These are phyloP conservation scores for Spizellomyces sp. DNA, from an alignment of 192 early-diverging fungal species.

Conservation along the genomic window DNA sequence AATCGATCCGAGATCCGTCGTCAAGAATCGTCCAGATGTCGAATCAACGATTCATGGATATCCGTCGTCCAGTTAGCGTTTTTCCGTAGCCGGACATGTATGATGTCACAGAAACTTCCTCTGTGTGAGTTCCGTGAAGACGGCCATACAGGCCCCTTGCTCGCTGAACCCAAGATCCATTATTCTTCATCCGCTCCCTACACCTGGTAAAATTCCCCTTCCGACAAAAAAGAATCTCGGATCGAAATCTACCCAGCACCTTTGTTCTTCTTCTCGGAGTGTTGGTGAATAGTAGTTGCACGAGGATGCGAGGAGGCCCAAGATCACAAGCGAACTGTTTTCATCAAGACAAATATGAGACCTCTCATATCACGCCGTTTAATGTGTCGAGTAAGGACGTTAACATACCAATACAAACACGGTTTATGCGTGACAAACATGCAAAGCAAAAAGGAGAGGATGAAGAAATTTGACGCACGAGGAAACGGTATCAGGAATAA, in stretches of 20 bases:
- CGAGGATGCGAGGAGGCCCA: slow-evolving; percentile 22
- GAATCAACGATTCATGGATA: too few relatives aligned
- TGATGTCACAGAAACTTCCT: too few relatives aligned
- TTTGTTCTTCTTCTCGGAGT: slow-evolving; percentile 3
- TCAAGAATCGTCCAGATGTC: too few relatives aligned
- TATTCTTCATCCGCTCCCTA: too few relatives aligned
- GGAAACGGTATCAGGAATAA: slow-evolving; percentile 41
- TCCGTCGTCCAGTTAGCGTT: too few relatives aligned
- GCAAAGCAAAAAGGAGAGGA: slow-evolving; percentile 34
- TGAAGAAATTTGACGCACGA: slow-evolving; percentile 28
- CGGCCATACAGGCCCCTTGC: too few relatives aligned
- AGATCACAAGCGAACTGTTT: slow-evolving; percentile 24
- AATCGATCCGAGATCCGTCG: too few relatives aligned
- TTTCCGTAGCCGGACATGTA: too few relatives aligned
- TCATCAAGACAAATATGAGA: background rate
- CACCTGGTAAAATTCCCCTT: background rate
- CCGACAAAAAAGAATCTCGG: slow-evolving; percentile 15
- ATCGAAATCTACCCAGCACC: slow-evolving; percentile 27
- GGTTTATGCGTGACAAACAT: slow-evolving; percentile 36
- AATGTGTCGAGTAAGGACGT: background rate
- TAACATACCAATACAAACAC: slow-evolving; percentile 36
- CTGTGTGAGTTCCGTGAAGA: too few relatives aligned
- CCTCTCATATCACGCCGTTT: too few relatives aligned
- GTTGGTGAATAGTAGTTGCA: slow-evolving; percentile 28
- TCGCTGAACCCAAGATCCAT: too few relatives aligned